phyloP scores from a whole-genome alignment of 306 rosid species.

The Citrullus colocynthis region DNA sequence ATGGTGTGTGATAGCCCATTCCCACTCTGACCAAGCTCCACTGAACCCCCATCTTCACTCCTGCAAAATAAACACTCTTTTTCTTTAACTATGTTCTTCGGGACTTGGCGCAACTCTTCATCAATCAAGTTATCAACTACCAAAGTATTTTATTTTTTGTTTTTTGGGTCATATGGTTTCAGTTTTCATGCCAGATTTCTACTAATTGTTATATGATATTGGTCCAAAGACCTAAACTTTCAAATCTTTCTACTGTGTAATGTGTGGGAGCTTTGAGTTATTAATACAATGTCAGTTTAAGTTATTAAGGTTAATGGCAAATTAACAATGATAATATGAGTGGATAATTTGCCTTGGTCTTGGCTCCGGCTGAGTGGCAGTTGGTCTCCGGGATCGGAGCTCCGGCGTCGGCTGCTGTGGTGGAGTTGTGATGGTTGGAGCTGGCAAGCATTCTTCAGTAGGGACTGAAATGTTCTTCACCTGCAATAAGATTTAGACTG shows the following conservation, averaged over 20 bases:
- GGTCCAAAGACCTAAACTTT: background rate
- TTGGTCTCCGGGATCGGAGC: background rate
- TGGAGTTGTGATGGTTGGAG: background rate
- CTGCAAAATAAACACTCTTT: background rate
- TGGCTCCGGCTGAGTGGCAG: background rate
- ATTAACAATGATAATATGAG: background rate
- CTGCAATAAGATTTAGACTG: constrained; percentile 19
- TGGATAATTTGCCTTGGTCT: background rate
- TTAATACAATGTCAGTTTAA: background rate
- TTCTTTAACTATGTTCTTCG: background rate
- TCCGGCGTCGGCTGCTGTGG: background rate
- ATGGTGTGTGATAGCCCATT: background rate
- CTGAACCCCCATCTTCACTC: background rate
- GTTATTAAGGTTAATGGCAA: background rate
- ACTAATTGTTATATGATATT: background rate
- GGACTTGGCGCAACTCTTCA: too few species aligned
- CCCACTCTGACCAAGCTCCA: background rate
- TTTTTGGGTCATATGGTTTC: background rate
- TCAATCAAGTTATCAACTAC: too few species aligned
- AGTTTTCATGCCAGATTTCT: background rate
- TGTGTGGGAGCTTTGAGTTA: background rate
- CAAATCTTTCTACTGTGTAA: background rate
- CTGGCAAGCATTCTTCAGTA: constrained; percentile 22
- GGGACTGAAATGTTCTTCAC: constrained; percentile 50
- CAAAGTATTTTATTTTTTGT: background rate